These are phyloP conservation scores for Aspergillus sparsus DNA, from an alignment of 495 filamentous ascomycete genomes.

Conservation along the genomic window DNA sequence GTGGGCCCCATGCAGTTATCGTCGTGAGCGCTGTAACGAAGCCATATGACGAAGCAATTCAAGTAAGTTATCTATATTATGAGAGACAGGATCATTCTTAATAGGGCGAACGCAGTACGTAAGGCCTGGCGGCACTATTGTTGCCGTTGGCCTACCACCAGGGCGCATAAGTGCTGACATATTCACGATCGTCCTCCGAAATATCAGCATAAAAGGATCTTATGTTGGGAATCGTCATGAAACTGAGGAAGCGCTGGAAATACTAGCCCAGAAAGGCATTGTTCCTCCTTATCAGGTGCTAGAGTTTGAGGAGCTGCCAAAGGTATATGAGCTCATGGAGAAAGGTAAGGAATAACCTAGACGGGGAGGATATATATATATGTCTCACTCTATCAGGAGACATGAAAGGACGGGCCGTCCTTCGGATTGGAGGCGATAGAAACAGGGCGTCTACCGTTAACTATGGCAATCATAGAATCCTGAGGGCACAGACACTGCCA, in stretches of 20 bases:
- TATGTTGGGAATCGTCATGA: constrained; percentile 17
- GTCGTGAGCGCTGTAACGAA: constrained; percentile 73
- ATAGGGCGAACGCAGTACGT: constrained; percentile 5
- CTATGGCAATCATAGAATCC: too few relatives aligned
- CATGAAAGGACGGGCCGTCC: too few relatives aligned
- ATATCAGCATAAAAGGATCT: constrained; percentile 16
- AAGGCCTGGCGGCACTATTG: constrained; percentile 14
- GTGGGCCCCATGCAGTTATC: constrained; percentile 76
- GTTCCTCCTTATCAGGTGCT: constrained; percentile 8
- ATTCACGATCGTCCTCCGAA: constrained; percentile 12
- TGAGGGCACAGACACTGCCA: too few relatives aligned
- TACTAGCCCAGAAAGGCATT: constrained; percentile 4
- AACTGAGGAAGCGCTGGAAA: constrained; percentile 16
- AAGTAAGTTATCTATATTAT: constrained; percentile 29
- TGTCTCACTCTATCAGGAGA: too few relatives aligned
- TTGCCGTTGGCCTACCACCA: constrained; percentile 11
- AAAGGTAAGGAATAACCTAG: too few relatives aligned
- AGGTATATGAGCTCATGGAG: constrained; percentile 10
- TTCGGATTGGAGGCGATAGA: too few relatives aligned
- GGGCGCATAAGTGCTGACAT: constrained; percentile 8
- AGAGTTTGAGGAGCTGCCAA: constrained; percentile 10
- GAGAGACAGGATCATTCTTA: background rate
- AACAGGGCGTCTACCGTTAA: too few relatives aligned
- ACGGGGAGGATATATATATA: too few relatives aligned
- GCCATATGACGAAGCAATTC: constrained; percentile 78